phyloP scores from a whole-genome alignment of 164 flowering plant species.

The Liquidambar formosana region DNA sequence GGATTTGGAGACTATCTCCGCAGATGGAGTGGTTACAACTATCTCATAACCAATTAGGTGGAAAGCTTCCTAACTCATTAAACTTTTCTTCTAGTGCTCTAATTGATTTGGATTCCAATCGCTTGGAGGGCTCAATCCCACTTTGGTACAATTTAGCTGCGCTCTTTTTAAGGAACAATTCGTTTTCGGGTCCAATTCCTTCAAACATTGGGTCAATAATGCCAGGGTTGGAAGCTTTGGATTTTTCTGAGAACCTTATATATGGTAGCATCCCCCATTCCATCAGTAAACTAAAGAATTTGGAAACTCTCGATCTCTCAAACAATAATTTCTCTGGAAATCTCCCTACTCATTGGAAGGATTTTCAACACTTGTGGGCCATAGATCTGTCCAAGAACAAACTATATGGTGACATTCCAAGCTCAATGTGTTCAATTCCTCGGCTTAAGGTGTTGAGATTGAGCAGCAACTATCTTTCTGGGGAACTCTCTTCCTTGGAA shows the following conservation, averaged over 20 bases:
- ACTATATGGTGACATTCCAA: neutral
- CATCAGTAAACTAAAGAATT: neutral
- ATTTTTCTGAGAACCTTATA: neutral
- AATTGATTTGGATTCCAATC: slow-evolving; percentile 4
- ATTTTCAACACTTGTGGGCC: too few species aligned
- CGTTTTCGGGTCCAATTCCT: neutral
- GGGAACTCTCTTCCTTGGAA: neutral
- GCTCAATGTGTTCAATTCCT: neutral
- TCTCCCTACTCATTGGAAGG: too few species aligned
- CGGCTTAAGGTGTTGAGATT: neutral
- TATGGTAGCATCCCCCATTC: neutral
- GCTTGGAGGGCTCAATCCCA: slow-evolving; percentile 1
- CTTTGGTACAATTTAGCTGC: neutral
- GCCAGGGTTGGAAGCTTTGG: too few species aligned
- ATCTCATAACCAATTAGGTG: neutral
- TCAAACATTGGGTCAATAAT: neutral
- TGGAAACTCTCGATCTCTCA: neutral
- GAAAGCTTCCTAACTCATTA: slow-evolving; percentile 8
- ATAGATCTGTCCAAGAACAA: neutral
- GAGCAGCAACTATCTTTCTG: neutral
- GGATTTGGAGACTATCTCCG: slow-evolving; percentile 19
- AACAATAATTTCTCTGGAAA: neutral
- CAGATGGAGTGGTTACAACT: neutral
- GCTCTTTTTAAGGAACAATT: neutral
- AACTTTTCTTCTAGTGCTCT: neutral